phyloP scores from a whole-genome alignment of 768 basidiomycete genomes.

The Tephrocybe sp. region DNA sequence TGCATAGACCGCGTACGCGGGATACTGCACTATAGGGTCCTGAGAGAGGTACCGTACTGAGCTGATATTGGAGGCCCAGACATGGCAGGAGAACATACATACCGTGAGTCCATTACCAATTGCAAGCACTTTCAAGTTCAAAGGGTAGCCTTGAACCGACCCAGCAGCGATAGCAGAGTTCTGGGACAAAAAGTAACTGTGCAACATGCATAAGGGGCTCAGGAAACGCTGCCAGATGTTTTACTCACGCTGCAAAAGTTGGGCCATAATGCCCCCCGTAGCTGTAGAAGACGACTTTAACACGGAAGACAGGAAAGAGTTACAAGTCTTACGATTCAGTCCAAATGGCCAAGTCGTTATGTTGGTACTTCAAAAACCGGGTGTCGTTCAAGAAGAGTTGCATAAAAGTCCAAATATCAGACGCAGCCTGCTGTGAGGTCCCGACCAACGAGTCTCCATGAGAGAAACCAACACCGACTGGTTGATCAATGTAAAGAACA shows the following conservation, averaged over 20 bases:
- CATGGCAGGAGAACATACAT: constrained; percentile 11
- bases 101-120: constrained; percentile 64
- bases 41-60: constrained; percentile 5
- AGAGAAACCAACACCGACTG: constrained; percentile 64
- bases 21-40: constrained; percentile 52
- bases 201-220: not conserved
- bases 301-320: too few species aligned
- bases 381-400: constrained; percentile 59
- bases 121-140: constrained; percentile 61
- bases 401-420: constrained; percentile 59
- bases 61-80: not conserved
- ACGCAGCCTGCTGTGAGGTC: constrained; percentile 52
- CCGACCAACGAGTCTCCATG: constrained; percentile 48
- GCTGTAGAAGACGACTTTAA: constrained; percentile 25
- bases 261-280: constrained; percentile 75
- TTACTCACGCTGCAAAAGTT: constrained; percentile 51
- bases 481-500: constrained; percentile 61
- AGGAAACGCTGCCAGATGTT: not conserved
- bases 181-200: constrained; percentile 54
- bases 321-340: constrained; percentile 65
- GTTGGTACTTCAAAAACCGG: constrained; percentile 47
- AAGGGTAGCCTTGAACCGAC: constrained; percentile 38
- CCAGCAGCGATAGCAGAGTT: constrained; percentile 54
- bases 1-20: constrained; percentile 56
- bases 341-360: constrained; percentile 56